Evolutionary conservation across 2,329 filamentous ascomycete species (phyloP), one percentile per base, ranked within the genome.

Genomic region (Sporothrix pseudoabietina): DNA sequence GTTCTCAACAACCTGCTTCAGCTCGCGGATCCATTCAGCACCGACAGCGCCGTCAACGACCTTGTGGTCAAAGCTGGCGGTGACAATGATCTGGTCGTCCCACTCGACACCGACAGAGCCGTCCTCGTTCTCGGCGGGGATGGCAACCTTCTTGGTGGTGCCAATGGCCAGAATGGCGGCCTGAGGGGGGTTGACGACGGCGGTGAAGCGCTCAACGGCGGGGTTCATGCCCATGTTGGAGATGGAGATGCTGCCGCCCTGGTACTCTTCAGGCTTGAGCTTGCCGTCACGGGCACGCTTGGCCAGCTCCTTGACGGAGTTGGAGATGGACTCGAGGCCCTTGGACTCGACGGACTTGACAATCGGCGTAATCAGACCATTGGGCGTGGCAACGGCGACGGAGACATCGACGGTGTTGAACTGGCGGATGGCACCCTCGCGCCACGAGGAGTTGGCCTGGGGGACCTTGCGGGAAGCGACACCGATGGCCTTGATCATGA

Each of bases 191-290:
- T 99, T 99, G 88, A 99, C 97, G 81, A 99, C 92, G 78, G 96
- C 96, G 71, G 96, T 98, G 86, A 99, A 99, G 82, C 94, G 90
- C 85, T 98, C 94, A 76, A 99, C 91, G 69, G 96, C 95, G 66
- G 91, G 81, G 89, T 99, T 99, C 96, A 99, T 99, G 84, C 96
- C 96, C 96, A 99, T 97, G 90, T 99, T 99, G 86, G 93, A 97
- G 85, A 99, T 98, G 83, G 95, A 98, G 85, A 99, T 97, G 82
- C 94, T 97, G 82, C 96, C 96, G 73, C 96, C 96, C 88, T 98
- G 95, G 90, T 97, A 99, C 85, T 99, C 94, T 84, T 99, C 95
- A 66, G 96, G 96, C 91, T 98, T 98, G 79, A 99, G 92, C 90
- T 98, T 99, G 85, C 93, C 93, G 78, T 98, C 96, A 75, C 94